Percentiles rank a stretch among this genome's conserved stretches.
Evolutionary conservation across 176 grass and related monocot species (phyloP).

Genomic region (Themeda triandra): DNA sequence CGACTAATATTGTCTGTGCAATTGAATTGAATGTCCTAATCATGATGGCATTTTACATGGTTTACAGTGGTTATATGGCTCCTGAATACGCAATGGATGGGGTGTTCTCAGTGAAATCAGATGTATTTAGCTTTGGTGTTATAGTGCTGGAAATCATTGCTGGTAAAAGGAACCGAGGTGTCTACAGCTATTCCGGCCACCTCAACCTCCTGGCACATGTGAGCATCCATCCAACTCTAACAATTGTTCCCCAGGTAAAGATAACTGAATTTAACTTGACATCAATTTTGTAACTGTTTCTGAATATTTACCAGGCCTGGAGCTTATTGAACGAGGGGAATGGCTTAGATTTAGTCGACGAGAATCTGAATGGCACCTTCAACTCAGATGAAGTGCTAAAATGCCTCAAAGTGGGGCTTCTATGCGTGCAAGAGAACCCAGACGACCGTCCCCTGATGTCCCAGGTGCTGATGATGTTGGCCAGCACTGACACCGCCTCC

Average conservation of each 20-base stretch:
- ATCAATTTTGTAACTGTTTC: neutral
- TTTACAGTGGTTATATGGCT: conserved; percentile 59
- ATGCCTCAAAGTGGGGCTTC: conserved; percentile 47
- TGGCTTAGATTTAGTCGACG: conserved; percentile 39
- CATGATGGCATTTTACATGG: neutral
- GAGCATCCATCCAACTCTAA: conserved; percentile 4
- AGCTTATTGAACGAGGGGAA: conserved; percentile 41
- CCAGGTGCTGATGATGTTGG: conserved; percentile 47
- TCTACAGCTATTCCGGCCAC: conserved; percentile 36
- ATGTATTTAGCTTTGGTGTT: conserved; percentile 70
- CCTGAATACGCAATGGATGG: conserved; percentile 71
- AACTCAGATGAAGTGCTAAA: conserved; percentile 38
- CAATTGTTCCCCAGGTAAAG: neutral
- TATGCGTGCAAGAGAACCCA: conserved; percentile 60
- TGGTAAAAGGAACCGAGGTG: conserved; percentile 51
- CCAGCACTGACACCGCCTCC: conserved; percentile 13
- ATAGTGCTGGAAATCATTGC: conserved; percentile 60
- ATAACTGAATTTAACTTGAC: neutral
- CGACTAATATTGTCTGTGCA: neutral
- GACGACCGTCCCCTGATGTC: conserved; percentile 59
- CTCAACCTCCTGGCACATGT: conserved; percentile 56
- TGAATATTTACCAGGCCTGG: conserved; percentile 37
- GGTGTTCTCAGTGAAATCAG: conserved; percentile 62
- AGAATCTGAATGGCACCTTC: conserved; percentile 39
- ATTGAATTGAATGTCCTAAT: neutral